Evolutionary conservation across 371 early-diverging fungal species (phyloP).

Genomic region (Nematocida sp.): DNA sequence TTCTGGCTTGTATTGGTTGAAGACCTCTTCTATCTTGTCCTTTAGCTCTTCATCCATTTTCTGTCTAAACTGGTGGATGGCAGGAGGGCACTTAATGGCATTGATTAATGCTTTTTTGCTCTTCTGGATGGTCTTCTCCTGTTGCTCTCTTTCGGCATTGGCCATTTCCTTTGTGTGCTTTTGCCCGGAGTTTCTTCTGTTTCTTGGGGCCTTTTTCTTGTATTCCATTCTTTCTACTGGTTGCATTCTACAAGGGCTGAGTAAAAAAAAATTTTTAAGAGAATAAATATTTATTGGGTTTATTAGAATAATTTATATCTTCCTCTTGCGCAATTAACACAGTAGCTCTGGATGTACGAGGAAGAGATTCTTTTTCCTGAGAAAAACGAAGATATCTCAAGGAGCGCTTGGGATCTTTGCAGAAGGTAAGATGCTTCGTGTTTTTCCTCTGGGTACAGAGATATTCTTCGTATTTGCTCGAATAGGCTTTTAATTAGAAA

Average conservation of each 20-base stretch:
- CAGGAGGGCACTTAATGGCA: constrained; percentile 96
- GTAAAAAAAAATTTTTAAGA: constrained; percentile 27
- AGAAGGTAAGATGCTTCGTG: too few species aligned
- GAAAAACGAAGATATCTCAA: too few species aligned
- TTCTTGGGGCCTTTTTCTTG: constrained; percentile 35
- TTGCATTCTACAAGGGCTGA: constrained; percentile 35
- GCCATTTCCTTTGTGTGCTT: constrained; percentile 35
- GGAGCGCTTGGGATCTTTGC: too few species aligned
- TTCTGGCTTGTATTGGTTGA: constrained; percentile 93
- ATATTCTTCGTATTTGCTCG: too few species aligned
- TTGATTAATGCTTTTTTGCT: constrained; percentile 76
- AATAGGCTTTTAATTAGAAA: too few species aligned
- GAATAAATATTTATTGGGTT: not conserved
- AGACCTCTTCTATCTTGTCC: constrained; percentile 82
- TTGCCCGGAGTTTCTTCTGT: constrained; percentile 24
- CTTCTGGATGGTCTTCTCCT: constrained; percentile 54
- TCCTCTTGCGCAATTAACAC: too few species aligned
- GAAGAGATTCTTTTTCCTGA: too few species aligned
- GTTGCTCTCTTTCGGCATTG: constrained; percentile 42
- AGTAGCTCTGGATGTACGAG: too few species aligned
- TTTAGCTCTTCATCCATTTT: constrained; percentile 84
- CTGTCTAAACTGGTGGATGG: constrained; percentile 97
- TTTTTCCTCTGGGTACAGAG: too few species aligned
- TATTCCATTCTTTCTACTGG: constrained; percentile 33
- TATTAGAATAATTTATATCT: too few species aligned